A percentile compares a stretch with the other conserved stretches of the same genome.
phyloP scores from a whole-genome alignment of 2,329 filamentous ascomycete species.

The Fusarium vanettenii region DNA sequence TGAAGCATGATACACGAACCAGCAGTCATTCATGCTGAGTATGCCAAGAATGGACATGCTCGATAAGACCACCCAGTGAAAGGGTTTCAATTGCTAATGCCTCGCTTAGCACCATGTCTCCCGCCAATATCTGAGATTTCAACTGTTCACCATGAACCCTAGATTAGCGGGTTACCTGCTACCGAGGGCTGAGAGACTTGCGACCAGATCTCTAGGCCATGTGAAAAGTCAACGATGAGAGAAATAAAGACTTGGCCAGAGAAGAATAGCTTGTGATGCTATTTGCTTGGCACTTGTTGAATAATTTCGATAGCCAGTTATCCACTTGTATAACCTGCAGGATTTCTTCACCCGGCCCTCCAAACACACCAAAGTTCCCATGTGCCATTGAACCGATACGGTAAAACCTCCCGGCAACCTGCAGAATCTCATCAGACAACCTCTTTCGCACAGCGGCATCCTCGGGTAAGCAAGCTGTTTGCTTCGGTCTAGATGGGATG shows the following conservation, averaged over 20 bases:
- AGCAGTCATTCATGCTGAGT: background rate
- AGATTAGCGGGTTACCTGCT: background rate
- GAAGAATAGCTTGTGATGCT: background rate
- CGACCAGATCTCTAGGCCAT: background rate
- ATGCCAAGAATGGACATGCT: background rate
- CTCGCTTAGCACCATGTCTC: background rate
- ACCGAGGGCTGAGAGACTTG: background rate
- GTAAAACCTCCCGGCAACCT: background rate
- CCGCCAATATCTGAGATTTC: background rate
- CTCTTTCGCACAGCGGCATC: slow-evolving; percentile 17
- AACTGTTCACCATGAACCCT: background rate
- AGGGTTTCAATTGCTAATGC: background rate
- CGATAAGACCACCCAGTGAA: background rate
- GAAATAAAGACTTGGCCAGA: background rate
- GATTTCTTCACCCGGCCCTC: background rate
- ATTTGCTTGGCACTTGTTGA: background rate
- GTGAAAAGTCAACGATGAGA: background rate
- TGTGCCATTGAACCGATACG: slow-evolving; percentile 1
- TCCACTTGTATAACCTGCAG: background rate
- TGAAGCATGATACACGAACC: background rate
- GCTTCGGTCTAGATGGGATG: background rate
- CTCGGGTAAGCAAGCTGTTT: slow-evolving; percentile 17
- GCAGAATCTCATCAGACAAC: slow-evolving; percentile 3
- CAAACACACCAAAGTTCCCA: background rate
- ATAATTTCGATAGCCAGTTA: background rate